Evolutionary conservation across 345 rosid genomes (phyloP), one percentile per base, ranked within the genome.

Genomic region (Brassica nigra): DNA sequence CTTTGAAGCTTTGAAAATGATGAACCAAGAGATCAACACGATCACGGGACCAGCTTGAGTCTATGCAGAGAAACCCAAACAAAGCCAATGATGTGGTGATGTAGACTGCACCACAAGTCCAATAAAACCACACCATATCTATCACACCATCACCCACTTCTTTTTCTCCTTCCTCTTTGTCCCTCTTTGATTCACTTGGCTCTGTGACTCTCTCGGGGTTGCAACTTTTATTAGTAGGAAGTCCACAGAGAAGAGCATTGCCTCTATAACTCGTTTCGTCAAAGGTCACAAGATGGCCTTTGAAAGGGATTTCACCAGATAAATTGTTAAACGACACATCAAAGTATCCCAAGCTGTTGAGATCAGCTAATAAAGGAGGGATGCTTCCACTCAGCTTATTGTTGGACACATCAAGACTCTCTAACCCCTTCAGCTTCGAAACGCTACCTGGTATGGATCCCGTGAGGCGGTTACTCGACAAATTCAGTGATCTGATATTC

Each of bases 401-500:
- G 18, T 18, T 18, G 18, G 18, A 18, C 18, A 18, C 18, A 82
- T 92, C 80, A 49, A 90, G 77, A 34, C 77, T 36, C 5, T 78
- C 79, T 57, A 92, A 78, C 20, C 84, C 80, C 10, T 80, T 66
- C 9, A 91, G 82, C 74, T 75, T 87, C 5, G 91, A 82, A 69
- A 92, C 58, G 20, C 84, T 85, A n/a, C 36, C 81, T 1, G 95
- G 92, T 67, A 90, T 88, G 73, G 79, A 64, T 23, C 95, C 92
- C 4, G 84, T 86, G 6, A 92, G 77, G 37, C 18, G 18, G 84
- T 89, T 92, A 14, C 61, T 74, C 77, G 88, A 34, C 42, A n/a
- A n/a, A n/a, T n/a, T n/a, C n/a, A n/a, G n/a, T n/a, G n/a, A n/a
- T n/a, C n/a, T n/a, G n/a, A n/a, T n/a, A n/a, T n/a, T n/a, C n/a